phyloP scores from a whole-genome alignment of 2,329 filamentous ascomycete genomes.

The Trichoderma atroviride region DNA sequence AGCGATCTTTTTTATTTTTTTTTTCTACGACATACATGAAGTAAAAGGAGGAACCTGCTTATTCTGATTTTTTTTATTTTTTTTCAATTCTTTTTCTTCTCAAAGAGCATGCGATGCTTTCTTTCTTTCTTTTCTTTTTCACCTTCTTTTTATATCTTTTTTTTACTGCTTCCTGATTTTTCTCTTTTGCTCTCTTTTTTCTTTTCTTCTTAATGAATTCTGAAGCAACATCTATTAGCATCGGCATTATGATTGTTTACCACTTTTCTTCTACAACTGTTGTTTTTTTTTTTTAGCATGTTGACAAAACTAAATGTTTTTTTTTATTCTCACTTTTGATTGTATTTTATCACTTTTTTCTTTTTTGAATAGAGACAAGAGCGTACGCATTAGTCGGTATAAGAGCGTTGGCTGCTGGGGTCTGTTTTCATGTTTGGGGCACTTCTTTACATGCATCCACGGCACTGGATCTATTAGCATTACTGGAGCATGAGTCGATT shows the following conservation, averaged over 20 bases:
- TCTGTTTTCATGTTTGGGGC: neutral
- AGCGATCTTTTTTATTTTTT: neutral
- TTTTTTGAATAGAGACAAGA: neutral
- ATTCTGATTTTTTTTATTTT: neutral
- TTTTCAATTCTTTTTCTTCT: neutral
- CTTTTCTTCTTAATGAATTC: neutral
- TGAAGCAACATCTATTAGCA: neutral
- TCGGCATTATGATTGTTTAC: neutral
- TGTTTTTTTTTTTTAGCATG: neutral
- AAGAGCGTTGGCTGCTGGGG: neutral
- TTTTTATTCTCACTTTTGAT: neutral
- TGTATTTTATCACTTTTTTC: neutral
- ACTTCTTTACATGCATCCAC: neutral
- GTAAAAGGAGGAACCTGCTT: neutral
- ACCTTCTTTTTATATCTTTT: neutral
- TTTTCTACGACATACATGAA: slow-evolving; percentile 15
- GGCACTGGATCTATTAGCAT: neutral
- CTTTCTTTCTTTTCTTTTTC: neutral
- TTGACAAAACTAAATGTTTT: neutral
- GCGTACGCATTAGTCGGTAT: neutral
- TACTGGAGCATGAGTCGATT: neutral
- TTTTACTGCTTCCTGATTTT: neutral
- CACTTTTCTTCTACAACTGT: neutral
- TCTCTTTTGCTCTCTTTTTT: neutral
- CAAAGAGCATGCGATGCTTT: neutral